Conservation (phyloP, 1,139 yeast genomes). For the Saccharomycopsis hybrid region DNA sequence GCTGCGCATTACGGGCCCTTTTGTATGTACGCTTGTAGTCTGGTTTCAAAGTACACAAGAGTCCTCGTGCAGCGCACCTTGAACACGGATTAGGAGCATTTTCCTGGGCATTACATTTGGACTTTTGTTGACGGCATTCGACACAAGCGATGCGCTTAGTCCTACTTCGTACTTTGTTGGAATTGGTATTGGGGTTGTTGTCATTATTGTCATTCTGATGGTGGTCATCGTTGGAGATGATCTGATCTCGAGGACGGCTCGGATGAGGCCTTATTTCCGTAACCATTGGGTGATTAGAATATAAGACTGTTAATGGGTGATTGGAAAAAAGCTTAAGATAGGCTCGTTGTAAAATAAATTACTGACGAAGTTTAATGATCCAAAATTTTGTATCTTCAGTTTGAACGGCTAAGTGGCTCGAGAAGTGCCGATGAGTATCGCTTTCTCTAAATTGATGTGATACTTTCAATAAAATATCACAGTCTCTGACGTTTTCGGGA, state of each 20-base stretch:
- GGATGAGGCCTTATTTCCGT: slow-evolving; percentile 4
- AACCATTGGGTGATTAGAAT: background rate
- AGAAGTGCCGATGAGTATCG: too few species aligned
- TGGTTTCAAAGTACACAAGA: slow-evolving; percentile 65
- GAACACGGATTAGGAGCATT: slow-evolving; percentile 77
- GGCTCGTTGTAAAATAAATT: too few species aligned
- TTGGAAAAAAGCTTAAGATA: too few species aligned
- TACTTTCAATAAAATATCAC: too few species aligned
- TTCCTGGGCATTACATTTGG: slow-evolving; percentile 82
- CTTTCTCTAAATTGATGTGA: too few species aligned
- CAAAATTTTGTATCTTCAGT: too few species aligned
- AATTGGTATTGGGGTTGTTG: background rate
- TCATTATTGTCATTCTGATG: background rate
- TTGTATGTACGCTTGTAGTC: slow-evolving; percentile 87
- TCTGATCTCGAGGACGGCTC: background rate
- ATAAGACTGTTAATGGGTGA: too few species aligned
- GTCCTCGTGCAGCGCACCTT: slow-evolving; percentile 64
- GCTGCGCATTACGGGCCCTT: slow-evolving; percentile 75
- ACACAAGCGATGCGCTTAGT: slow-evolving; percentile 79
- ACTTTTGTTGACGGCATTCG: slow-evolving; percentile 92
- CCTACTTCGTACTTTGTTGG: slow-evolving; percentile 14
- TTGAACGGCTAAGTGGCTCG: too few species aligned
- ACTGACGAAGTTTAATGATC: too few species aligned
- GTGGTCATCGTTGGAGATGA: background rate
- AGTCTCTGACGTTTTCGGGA: too few species aligned